phyloP scores from a whole-genome alignment of 2,329 filamentous ascomycete species.

The Ilyonectria destructans region DNA sequence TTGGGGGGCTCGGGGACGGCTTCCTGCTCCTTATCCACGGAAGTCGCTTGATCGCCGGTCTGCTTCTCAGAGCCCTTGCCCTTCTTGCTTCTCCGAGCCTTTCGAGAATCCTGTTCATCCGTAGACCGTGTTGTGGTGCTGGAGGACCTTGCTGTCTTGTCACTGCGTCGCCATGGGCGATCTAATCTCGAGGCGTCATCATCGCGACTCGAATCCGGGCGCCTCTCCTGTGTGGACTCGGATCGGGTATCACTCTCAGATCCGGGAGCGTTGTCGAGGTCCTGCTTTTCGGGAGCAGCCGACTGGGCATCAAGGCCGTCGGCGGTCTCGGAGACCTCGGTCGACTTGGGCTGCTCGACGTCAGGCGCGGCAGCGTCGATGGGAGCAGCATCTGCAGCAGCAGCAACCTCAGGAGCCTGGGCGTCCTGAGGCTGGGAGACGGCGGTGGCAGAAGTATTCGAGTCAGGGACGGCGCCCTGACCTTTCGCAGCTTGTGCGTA shows the following conservation, averaged over 20 bases:
- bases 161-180: slow-evolving; percentile 59
- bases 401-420: slow-evolving; percentile 49
- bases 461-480: slow-evolving; percentile 63
- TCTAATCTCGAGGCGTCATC: slow-evolving; percentile 59
- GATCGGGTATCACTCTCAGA: slow-evolving; percentile 58
- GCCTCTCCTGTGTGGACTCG: slow-evolving; percentile 54
- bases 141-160: slow-evolving; percentile 70
- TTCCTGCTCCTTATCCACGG: slow-evolving; percentile 71
- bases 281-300: slow-evolving; percentile 53
- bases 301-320: slow-evolving; percentile 44
- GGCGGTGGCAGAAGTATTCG: slow-evolving; percentile 48
- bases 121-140: slow-evolving; percentile 77
- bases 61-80: slow-evolving; percentile 61
- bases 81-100: slow-evolving; percentile 75
- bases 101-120: slow-evolving; percentile 70
- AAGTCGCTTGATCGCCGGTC: slow-evolving; percentile 64
- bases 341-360: slow-evolving; percentile 46
- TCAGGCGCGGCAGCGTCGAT: slow-evolving; percentile 45
- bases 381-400: slow-evolving; percentile 47
- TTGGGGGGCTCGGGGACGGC: slow-evolving; percentile 65
- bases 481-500: slow-evolving; percentile 97
- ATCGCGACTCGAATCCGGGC: slow-evolving; percentile 55
- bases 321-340: slow-evolving; percentile 46
- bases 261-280: slow-evolving; percentile 53
- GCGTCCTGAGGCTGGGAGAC: slow-evolving; percentile 47